Conservation (phyloP, 352 stramenopile species). For the Peronosclerospora sorghi region DNA sequence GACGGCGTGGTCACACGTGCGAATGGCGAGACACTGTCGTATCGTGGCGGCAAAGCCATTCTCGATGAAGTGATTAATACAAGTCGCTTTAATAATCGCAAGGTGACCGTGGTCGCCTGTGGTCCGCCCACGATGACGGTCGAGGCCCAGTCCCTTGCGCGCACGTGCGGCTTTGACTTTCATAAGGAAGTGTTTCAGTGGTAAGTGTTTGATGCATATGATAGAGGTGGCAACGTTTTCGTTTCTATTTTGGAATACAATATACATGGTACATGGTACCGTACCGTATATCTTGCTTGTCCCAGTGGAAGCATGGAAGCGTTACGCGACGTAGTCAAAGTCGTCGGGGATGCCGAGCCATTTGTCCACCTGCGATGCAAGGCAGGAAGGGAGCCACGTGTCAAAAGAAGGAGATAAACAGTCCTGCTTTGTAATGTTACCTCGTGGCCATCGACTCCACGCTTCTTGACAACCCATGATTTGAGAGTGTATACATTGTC, state of each 20-base stretch:
- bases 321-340: slow-evolving; percentile 79
- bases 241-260: slow-evolving; percentile 2
- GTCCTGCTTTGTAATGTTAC: no score
- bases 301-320: no score
- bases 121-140: slow-evolving; percentile 61
- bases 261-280: no score
- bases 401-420: background rate
- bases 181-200: slow-evolving; percentile 81
- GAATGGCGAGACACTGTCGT: slow-evolving; percentile 48
- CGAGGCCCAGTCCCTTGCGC: slow-evolving; percentile 53
- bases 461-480: slow-evolving; percentile 75
- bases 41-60: slow-evolving; percentile 38
- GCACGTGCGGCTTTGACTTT: slow-evolving; percentile 60
- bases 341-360: slow-evolving; percentile 81
- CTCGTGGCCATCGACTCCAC: slow-evolving; percentile 46
- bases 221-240: slow-evolving; percentile 3
- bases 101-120: slow-evolving; percentile 62
- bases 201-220: no score
- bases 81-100: slow-evolving; percentile 42
- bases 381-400: no score
- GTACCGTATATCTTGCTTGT: no score
- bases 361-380: slow-evolving; percentile 52
- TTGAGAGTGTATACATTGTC: slow-evolving; percentile 79
- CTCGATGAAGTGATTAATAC: slow-evolving; percentile 65
- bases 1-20: slow-evolving; percentile 33